Percentiles rank a stretch among this genome's conserved stretches.
These are phyloP conservation scores for Albatrellus sp. DNA, from an alignment of 1,284 basidiomycete species.

Conservation along the genomic window DNA sequence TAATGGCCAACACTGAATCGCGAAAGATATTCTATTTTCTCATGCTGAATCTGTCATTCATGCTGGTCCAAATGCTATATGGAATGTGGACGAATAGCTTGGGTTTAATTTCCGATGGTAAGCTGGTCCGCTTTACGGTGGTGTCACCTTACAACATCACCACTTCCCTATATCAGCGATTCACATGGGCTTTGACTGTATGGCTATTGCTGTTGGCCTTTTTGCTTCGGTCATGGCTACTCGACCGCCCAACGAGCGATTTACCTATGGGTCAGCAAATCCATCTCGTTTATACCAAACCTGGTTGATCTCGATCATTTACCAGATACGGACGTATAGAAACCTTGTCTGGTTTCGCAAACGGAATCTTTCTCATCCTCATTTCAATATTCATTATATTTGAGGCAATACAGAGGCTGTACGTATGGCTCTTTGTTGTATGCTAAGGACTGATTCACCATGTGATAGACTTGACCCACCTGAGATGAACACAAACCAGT, in stretches of 20 bases:
- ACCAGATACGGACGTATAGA: constrained; percentile 92
- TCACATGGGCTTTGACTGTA: constrained; percentile 99
- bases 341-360: constrained; percentile 95
- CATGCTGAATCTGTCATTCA: constrained; percentile 89
- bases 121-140: constrained; percentile 15
- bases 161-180: constrained; percentile 52
- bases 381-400: constrained; percentile 99
- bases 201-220: constrained; percentile 92
- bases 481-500: constrained; percentile 94
- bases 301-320: not conserved
- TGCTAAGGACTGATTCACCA: not conserved
- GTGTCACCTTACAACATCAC: not conserved
- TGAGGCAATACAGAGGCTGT: constrained; percentile 93
- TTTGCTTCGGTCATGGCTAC: constrained; percentile 96
- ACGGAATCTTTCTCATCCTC: constrained; percentile 92
- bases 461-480: constrained; percentile 75
- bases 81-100: constrained; percentile 97
- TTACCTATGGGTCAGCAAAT: constrained; percentile 79
- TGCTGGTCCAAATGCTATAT: constrained; percentile 92
- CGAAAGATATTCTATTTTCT: constrained; percentile 97
- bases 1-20: constrained; percentile 84
- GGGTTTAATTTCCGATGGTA: constrained; percentile 94
- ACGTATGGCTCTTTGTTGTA: constrained; percentile 21
- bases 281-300: not conserved
- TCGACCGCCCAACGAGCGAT: constrained; percentile 89